Evolutionary conservation across 768 basidiomycete genomes (phyloP), one percentile per base, ranked within the genome.

Genomic region (Holtermannia corniformis): DNA sequence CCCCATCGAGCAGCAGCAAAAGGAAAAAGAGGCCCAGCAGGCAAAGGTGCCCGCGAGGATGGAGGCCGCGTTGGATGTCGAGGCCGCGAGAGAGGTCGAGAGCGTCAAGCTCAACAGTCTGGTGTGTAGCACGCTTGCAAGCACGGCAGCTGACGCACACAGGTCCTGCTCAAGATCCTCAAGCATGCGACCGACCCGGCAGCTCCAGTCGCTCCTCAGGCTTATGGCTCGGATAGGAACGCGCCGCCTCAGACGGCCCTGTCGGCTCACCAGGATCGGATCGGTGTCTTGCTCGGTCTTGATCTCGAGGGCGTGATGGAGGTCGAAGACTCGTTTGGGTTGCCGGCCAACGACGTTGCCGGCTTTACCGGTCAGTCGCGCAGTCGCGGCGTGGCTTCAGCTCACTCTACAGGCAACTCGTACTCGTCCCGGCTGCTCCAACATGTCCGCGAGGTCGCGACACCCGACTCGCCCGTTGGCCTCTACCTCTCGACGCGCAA

Each of bases 141-240:
- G 22, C 26, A 20, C 14, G 41, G 43, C 56, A n/a, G 43, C 5
- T 16, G 20, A 4, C 13, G 32, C 21, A n/a, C 28, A 42, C 68
- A 93, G 91, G 89, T 88, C 49, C 83, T 92, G 52, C 81, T 86
- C 50, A 95, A 93, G 76, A 91, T 96, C 50, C 78, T 92, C 65
- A 93, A 95, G 75, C 92, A 95, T 68, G 81, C 86, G 41, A 80
- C 84, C 47, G 92, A 93, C 68, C 49, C 60, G 4, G 24, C 53
- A 2, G 41, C 61, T 1, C 16, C 32, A 7, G 32, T 16, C 14
- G 10, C 28, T 25, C 25, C 49, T 5, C 46, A 48, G 28, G 57
- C 62, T 2, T 58, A 60, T 26, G 55, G 62, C 41, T 55, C 58
- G 26, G 67, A 66, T 40, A 57, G 65, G 44, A 63, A 65, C 24